A percentile compares a stretch with the other conserved stretches of the same genome.
These are phyloP conservation scores for Coemansia javaensis DNA, from an alignment of 192 early-diverging fungal species.

Conservation along the genomic window DNA sequence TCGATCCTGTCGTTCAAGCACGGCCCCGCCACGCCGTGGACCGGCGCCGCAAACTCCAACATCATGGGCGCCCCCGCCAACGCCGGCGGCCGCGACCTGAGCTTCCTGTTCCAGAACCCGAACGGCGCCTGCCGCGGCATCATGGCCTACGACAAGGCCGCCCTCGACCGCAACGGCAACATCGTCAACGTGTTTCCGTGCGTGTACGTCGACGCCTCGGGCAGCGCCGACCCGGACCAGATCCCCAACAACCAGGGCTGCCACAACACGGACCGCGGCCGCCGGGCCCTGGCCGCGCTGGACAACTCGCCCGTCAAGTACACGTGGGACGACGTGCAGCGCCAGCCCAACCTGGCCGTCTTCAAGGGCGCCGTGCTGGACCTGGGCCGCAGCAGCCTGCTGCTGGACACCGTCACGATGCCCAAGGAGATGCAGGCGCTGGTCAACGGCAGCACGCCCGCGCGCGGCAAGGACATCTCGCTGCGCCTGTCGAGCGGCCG, in stretches of 20 bases:
- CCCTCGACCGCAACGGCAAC: slow-evolving; percentile 30
- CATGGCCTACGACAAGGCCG: slow-evolving; percentile 22
- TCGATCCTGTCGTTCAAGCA: slow-evolving; percentile 60
- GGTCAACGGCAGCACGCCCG: slow-evolving; percentile 40
- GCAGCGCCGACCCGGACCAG: slow-evolving; percentile 36
- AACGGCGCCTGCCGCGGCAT: slow-evolving; percentile 64
- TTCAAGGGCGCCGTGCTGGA: slow-evolving; percentile 79
- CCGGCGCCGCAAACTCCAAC: slow-evolving; percentile 43
- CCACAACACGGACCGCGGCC: slow-evolving; percentile 53
- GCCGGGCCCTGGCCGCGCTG: slow-evolving; percentile 43
- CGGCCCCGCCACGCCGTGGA: slow-evolving; percentile 37
- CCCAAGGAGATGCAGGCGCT: slow-evolving; percentile 24
- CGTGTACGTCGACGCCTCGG: slow-evolving; percentile 53
- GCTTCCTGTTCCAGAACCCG: slow-evolving; percentile 73
- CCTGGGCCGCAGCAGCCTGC: slow-evolving; percentile 56
- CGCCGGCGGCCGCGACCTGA: slow-evolving; percentile 66
- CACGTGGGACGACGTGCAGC: slow-evolving; percentile 61
- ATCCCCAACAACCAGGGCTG: slow-evolving; percentile 56
- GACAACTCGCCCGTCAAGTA: slow-evolving; percentile 56
- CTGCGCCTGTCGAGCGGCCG: slow-evolving; percentile 52
- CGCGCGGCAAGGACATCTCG: slow-evolving; percentile 52
- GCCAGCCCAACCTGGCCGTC: slow-evolving; percentile 59
- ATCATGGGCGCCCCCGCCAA: slow-evolving; percentile 54
- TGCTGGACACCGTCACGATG: slow-evolving; percentile 52
- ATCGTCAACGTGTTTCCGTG: slow-evolving; percentile 70